Evolutionary conservation across 108 stramenopile species (phyloP).

Genomic region (Mayamaea pseudoterrestris): DNA sequence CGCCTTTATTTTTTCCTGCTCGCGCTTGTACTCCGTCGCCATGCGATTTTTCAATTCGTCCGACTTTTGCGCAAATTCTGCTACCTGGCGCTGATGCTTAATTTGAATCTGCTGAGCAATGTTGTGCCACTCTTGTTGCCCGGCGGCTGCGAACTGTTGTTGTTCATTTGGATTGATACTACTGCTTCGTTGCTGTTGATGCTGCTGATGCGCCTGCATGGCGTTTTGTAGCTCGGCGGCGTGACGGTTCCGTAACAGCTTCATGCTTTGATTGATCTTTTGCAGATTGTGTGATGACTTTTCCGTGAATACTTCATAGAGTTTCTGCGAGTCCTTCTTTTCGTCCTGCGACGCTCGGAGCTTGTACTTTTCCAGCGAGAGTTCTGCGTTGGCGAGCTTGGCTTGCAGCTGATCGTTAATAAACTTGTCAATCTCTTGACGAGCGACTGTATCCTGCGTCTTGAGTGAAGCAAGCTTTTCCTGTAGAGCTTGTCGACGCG

Average conservation of each 20-base stretch:
- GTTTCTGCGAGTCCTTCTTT: conserved; percentile 19
- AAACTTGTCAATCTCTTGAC: conserved; percentile 26
- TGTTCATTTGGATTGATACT: too few species aligned
- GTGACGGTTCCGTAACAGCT: conserved; percentile 29
- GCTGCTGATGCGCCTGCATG: conserved; percentile 31
- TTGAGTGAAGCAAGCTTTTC: conserved; percentile 16
- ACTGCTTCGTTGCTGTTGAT: conserved; percentile 27
- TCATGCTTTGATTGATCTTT: conserved; percentile 38
- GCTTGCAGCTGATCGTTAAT: conserved; percentile 24
- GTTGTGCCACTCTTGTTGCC: conserved; percentile 30
- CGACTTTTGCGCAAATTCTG: conserved; percentile 38
- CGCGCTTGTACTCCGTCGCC: conserved; percentile 29
- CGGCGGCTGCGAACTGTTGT: conserved; percentile 21
- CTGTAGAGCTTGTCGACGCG: conserved; percentile 11
- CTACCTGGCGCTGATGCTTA: conserved; percentile 39
- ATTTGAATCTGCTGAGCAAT: conserved; percentile 24
- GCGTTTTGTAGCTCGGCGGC: conserved; percentile 22
- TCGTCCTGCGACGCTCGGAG: conserved; percentile 24
- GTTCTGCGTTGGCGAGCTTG: conserved; percentile 20
- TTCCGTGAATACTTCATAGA: conserved; percentile 21
- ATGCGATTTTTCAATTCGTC: conserved; percentile 32
- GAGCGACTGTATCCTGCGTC: conserved; percentile 22
- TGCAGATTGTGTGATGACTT: conserved; percentile 14
- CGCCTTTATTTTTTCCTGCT: conserved; percentile 27
- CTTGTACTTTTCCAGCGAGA: conserved; percentile 19